Conservation (phyloP, 2,329 filamentous ascomycete genomes). For the Pseudocercospora eumusae region DNA sequence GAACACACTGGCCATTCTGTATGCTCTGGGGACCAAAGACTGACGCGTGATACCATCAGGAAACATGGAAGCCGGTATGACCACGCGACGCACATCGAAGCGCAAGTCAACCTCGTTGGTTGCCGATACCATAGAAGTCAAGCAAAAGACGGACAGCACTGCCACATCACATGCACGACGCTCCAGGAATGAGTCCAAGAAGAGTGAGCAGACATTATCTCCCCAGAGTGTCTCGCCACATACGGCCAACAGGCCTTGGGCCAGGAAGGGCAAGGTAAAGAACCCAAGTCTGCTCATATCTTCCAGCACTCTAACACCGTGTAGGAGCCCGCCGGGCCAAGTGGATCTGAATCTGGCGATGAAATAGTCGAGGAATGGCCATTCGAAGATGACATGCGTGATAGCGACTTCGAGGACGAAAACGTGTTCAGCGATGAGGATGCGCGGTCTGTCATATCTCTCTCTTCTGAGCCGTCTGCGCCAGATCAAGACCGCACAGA, state of each 20-base stretch:
- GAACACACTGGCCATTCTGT: not conserved
- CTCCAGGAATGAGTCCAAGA: not conserved
- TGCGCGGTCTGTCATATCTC: conserved; percentile 29
- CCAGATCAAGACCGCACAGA: conserved; percentile 12
- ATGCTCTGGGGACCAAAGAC: not conserved
- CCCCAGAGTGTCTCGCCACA: not conserved
- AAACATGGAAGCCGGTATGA: not conserved
- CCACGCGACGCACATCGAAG: conserved; percentile 9
- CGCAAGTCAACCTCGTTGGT: conserved; percentile 14
- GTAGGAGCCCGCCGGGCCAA: conserved; percentile 9
- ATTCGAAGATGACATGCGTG: conserved; percentile 17
- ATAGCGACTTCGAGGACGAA: conserved; percentile 35
- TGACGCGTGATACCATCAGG: not conserved
- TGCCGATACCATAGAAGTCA: conserved; percentile 25
- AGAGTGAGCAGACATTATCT: not conserved
- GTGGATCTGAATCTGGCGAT: conserved; percentile 3
- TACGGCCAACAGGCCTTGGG: conserved; percentile 17
- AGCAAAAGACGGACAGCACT: conserved; percentile 20
- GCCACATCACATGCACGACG: not conserved
- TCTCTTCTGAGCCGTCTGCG: conserved; percentile 26
- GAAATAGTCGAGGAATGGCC: conserved; percentile 33
- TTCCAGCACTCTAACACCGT: not conserved
- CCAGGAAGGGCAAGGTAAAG: conserved; percentile 21
- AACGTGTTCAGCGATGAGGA: conserved; percentile 26
- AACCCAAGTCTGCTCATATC: conserved; percentile 1